Evolutionary conservation across 257 asterid species (phyloP), one percentile per base, ranked within the genome.

Genomic region (Prunella vulgaris): DNA sequence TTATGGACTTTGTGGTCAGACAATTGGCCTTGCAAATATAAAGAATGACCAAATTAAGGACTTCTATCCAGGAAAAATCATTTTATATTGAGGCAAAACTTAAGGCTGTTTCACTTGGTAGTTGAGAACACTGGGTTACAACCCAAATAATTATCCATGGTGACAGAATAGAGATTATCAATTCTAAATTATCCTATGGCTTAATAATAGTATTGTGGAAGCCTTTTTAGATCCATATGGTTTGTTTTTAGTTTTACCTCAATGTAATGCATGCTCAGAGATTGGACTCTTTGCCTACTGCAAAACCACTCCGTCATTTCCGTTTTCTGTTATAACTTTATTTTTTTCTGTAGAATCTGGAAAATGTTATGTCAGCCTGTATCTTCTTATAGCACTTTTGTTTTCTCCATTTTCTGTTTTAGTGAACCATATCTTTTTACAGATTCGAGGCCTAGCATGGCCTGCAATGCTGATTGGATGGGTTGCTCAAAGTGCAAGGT

Each of bases 401-500:
- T 2, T 60, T 49, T 49, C 17, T 58, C 57, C 48, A 18, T 44
- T 30, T 58, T 57, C 44, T 42, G 44, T 40, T 42, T 74, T 30
- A 28, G 33, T 66, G 61, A 78, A 64, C 60, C 30, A 24, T 75
- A 68, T 71, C 52, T 58, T 49, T 74, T 75, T 69, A 62, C 84
- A 93, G 99, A 93, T 90, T 73, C 93, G 97, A 53, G 99, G 94
- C 67, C 84, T 88, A 74, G 96, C 96, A 67, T 93, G 99, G 99
- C 99, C 96, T n/a, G 95, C 96, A 63, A 73, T 84, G 78, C 85
- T 93, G 70, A 76, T 90, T 78, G 99, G 99, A 82, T 93, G 97
- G 97, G 97, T 93, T 77, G 96, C 96, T 77, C 96, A 93, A 80
- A 93, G 99, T 75, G 99, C 97, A 78, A 93, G 99, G 97, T 91